A percentile compares a stretch with the other conserved stretches of the same genome.
Conservation (phyloP, 768 basidiomycete genomes). For the Pulveroboletus sp. region DNA sequence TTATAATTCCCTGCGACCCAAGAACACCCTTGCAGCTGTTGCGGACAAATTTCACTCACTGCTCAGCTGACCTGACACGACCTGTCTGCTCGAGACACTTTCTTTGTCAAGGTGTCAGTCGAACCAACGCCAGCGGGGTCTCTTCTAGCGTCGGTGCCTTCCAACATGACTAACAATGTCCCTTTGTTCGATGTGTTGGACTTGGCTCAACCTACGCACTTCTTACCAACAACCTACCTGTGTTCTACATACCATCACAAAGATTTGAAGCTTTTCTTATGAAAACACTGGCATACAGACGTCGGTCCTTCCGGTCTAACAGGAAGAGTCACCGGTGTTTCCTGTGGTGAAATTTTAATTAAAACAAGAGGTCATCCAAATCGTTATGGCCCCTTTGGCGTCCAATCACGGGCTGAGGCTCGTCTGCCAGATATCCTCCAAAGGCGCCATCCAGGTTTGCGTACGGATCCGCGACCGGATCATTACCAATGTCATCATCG, state of each 20-base stretch:
- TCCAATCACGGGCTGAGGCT: slow-evolving; percentile 57
- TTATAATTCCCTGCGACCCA: slow-evolving; percentile 80
- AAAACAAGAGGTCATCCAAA: slow-evolving; percentile 69
- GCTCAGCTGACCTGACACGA: slow-evolving; percentile 19
- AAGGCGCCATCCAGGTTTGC: slow-evolving; percentile 77
- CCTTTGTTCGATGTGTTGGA: neutral
- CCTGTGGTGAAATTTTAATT: neutral
- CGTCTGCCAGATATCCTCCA: slow-evolving; percentile 66
- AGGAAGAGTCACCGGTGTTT: neutral
- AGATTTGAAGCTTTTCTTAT: neutral
- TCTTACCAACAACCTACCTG: neutral
- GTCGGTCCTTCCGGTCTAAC: neutral
- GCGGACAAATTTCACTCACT: slow-evolving; percentile 30
- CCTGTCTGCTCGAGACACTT: neutral
- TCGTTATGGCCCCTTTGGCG: slow-evolving; percentile 40
- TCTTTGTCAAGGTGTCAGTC: neutral
- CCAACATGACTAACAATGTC: neutral
- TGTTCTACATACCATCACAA: slow-evolving; percentile 10
- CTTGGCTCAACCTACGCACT: neutral
- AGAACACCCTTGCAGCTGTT: slow-evolving; percentile 25
- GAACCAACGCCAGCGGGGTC: neutral
- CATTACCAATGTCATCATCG: slow-evolving; percentile 36
- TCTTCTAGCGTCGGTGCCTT: neutral
- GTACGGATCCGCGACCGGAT: slow-evolving; percentile 61
- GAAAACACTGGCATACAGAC: slow-evolving; percentile 3